Percentiles rank a stretch among this genome's conserved stretches.
Conservation (phyloP, 768 basidiomycete species). For the Galerina marginata region DNA sequence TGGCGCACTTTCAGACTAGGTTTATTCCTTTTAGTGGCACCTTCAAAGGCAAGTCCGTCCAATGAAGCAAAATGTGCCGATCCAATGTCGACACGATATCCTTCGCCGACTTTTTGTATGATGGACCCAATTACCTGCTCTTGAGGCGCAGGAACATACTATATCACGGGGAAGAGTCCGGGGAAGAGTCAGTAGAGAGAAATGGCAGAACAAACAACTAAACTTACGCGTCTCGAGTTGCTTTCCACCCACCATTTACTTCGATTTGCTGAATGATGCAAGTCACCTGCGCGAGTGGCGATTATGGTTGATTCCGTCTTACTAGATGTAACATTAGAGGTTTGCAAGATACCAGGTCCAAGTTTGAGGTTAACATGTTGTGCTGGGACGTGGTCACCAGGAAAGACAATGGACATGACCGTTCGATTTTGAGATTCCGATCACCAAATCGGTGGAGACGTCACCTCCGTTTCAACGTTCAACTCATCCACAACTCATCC, state of each 20-base stretch:
- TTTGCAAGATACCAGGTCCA: slow-evolving; percentile 80
- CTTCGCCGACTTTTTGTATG: slow-evolving; percentile 81
- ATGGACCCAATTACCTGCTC: slow-evolving; percentile 91
- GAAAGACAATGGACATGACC: slow-evolving; percentile 64
- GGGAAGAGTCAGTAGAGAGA: slow-evolving; percentile 8
- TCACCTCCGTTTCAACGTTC: not conserved
- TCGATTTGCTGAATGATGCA: slow-evolving; percentile 72
- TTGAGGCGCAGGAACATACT: slow-evolving; percentile 92
- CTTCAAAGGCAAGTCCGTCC: slow-evolving; percentile 93
- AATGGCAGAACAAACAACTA: not conserved
- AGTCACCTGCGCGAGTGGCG: slow-evolving; percentile 71
- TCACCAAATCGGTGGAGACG: not conserved
- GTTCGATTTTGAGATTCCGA: slow-evolving; percentile 25
- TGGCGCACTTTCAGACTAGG: slow-evolving; percentile 87
- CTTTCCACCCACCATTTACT: slow-evolving; percentile 91
- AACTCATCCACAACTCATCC: not conserved
- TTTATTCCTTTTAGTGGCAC: slow-evolving; percentile 92
- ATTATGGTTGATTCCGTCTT: slow-evolving; percentile 42
- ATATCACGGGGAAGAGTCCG: slow-evolving; percentile 15
- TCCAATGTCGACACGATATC: slow-evolving; percentile 94
- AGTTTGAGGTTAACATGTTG: slow-evolving; percentile 83
- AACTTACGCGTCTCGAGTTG: slow-evolving; percentile 81
- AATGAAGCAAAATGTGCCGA: slow-evolving; percentile 83
- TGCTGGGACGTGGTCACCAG: slow-evolving; percentile 79
- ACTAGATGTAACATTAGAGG: slow-evolving; percentile 31